Conservation (phyloP, 2,329 filamentous ascomycete species). For the Xylaria sp. region DNA sequence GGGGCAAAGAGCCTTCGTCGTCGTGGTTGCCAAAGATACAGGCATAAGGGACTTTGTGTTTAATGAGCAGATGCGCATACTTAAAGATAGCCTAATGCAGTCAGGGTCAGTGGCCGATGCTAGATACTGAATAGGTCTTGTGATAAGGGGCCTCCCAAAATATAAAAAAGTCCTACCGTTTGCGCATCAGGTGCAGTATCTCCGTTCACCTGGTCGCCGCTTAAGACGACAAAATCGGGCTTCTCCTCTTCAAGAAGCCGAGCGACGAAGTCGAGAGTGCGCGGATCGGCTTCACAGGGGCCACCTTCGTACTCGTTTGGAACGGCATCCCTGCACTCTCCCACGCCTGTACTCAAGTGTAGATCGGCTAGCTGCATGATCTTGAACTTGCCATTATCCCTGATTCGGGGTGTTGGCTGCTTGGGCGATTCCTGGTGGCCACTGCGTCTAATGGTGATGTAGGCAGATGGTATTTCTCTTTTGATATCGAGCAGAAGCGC, state of each 20-base stretch:
- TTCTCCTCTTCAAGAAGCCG: conserved; percentile 90
- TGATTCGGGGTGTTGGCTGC: conserved; percentile 76
- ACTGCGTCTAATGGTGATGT: conserved; percentile 83
- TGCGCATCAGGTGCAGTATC: conserved; percentile 92
- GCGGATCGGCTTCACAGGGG: conserved; percentile 88
- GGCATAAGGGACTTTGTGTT: conserved; percentile 90
- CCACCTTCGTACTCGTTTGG: conserved; percentile 77
- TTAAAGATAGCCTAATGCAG: conserved; percentile 83
- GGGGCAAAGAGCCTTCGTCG: conserved; percentile 84
- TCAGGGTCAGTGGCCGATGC: conserved; percentile 37
- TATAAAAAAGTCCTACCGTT: conserved; percentile 65
- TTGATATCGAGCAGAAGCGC: conserved; percentile 76
- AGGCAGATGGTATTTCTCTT: conserved; percentile 72
- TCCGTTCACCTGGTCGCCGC: conserved; percentile 95
- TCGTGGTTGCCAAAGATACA: conserved; percentile 98
- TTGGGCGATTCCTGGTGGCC: conserved; percentile 71
- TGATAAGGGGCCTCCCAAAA: conserved; percentile 47
- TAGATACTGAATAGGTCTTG: background rate
- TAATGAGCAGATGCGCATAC: conserved; percentile 83
- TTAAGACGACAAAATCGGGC: conserved; percentile 90
- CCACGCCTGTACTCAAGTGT: conserved; percentile 90
- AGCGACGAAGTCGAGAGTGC: conserved; percentile 89
- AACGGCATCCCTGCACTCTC: conserved; percentile 85
- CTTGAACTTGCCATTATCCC: conserved; percentile 93
- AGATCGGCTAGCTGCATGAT: conserved; percentile 97